Conservation (phyloP, 345 rosid genomes). For the Moricandia moricandioides region DNA sequence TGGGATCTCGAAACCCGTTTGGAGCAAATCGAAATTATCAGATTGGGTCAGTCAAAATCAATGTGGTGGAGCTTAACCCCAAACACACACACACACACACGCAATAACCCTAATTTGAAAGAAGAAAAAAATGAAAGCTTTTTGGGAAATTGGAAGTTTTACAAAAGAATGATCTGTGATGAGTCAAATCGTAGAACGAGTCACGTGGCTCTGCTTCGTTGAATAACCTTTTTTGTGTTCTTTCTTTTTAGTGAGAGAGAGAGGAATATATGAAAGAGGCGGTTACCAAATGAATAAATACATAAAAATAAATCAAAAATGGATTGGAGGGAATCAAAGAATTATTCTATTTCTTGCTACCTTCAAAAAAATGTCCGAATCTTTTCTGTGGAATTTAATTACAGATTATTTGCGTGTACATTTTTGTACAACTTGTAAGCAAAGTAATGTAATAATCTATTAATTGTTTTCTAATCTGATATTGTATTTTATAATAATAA, state of each 20-base stretch:
- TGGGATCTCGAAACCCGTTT: no score
- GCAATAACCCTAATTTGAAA: no score
- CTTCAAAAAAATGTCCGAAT: conserved; percentile 35
- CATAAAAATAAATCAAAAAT: neutral
- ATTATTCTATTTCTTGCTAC: conserved; percentile 27
- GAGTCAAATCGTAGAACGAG: conserved; percentile 28
- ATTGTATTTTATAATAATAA: neutral
- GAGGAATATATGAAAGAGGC: conserved; percentile 23
- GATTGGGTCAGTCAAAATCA: no score
- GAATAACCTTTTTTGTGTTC: neutral
- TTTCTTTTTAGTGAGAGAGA: neutral
- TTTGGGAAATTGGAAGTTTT: neutral
- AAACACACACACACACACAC: no score
- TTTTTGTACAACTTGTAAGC: conserved; percentile 16
- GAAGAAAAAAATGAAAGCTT: neutral
- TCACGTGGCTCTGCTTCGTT: conserved; percentile 27
- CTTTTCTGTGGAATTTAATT: neutral
- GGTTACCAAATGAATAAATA: conserved; percentile 24
- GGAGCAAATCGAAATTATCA: no score
- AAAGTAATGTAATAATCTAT: neutral
- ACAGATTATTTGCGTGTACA: conserved; percentile 22
- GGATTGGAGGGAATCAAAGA: conserved; percentile 35
- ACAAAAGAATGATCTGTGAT: conserved; percentile 19
- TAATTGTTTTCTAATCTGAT: neutral
- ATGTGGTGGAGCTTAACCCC: no score